phyloP scores from a whole-genome alignment of 164 flowering plant species.

The Chimonanthus salicifolius region DNA sequence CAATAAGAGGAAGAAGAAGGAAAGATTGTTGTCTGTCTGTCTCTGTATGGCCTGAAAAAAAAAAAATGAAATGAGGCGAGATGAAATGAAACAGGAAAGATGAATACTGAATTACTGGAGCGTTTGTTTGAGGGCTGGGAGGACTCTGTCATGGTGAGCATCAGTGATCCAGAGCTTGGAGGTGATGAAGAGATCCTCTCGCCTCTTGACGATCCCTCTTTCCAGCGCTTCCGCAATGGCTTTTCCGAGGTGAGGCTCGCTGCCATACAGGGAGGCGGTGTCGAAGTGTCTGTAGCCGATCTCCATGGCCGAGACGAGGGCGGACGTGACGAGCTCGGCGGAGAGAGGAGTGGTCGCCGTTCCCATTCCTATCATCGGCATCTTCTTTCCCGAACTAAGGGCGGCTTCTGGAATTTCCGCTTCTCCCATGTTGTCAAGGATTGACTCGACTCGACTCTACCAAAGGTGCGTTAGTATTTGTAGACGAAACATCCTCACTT shows the following conservation, averaged over 20 bases:
- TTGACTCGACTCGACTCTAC: no score
- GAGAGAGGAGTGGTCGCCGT: slow-evolving; percentile 6
- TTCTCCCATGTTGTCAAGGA: neutral
- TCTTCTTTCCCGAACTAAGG: slow-evolving; percentile 12
- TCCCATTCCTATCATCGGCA: slow-evolving; percentile 23
- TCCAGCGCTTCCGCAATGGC: slow-evolving; percentile 26
- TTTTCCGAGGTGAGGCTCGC: slow-evolving; percentile 26
- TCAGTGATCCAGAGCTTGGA: slow-evolving; percentile 34
- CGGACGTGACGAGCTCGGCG: neutral
- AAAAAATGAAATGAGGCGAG: neutral
- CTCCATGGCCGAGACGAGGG: slow-evolving; percentile 23
- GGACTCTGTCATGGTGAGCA: slow-evolving; percentile 22
- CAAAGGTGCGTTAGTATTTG: no score
- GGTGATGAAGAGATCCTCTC: slow-evolving; percentile 34
- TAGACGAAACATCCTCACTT: no score
- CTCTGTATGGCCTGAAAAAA: no score
- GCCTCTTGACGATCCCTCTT: slow-evolving; percentile 22
- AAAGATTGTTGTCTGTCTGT: no score
- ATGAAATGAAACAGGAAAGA: neutral
- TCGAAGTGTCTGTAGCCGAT: slow-evolving; percentile 35
- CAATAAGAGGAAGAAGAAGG: no score
- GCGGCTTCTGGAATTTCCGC: slow-evolving; percentile 8
- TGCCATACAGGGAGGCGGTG: slow-evolving; percentile 23
- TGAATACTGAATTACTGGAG: slow-evolving; percentile 17
- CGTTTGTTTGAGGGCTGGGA: slow-evolving; percentile 26